phyloP scores from a whole-genome alignment of 2,329 filamentous ascomycete genomes.

The Phoma sp. region DNA sequence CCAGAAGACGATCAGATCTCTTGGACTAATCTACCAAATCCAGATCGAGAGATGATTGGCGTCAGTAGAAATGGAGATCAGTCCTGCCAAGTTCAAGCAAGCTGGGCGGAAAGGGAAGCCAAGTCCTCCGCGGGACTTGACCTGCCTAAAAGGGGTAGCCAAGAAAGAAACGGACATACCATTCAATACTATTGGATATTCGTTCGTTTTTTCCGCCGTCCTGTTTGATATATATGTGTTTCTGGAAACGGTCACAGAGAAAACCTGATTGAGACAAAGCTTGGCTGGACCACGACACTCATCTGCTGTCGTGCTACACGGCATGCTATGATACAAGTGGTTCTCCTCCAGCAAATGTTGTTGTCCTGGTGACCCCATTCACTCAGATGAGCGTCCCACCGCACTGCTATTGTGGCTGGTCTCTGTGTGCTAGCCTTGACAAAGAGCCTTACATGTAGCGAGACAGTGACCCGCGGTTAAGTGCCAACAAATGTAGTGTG shows the following conservation, averaged over 20 bases:
- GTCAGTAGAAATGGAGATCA: conserved; percentile 8
- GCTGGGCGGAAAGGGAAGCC: conserved; percentile 14
- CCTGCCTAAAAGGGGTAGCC: conserved; percentile 17
- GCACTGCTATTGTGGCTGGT: background rate
- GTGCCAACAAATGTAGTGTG: background rate
- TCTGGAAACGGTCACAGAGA: background rate
- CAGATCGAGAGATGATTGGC: conserved; percentile 12
- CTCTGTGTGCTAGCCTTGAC: background rate
- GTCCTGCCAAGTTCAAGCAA: conserved; percentile 18
- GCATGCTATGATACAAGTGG: background rate
- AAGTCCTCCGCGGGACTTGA: conserved; percentile 14
- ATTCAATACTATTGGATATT: background rate
- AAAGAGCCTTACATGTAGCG: background rate
- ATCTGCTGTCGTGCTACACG: conserved; percentile 12
- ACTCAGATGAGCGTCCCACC: background rate
- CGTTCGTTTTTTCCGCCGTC: conserved; percentile 1
- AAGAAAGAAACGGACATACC: conserved; percentile 5
- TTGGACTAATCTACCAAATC: conserved; percentile 7
- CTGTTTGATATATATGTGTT: conserved; percentile 2
- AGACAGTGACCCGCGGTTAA: background rate
- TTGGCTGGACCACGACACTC: conserved; percentile 5
- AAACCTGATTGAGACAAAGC: background rate
- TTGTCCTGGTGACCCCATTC: background rate
- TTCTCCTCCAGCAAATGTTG: background rate
- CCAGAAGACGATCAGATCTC: background rate